phyloP scores from a whole-genome alignment of 2,329 filamentous ascomycete species.

The Stagonosporopsis vannaccii region DNA sequence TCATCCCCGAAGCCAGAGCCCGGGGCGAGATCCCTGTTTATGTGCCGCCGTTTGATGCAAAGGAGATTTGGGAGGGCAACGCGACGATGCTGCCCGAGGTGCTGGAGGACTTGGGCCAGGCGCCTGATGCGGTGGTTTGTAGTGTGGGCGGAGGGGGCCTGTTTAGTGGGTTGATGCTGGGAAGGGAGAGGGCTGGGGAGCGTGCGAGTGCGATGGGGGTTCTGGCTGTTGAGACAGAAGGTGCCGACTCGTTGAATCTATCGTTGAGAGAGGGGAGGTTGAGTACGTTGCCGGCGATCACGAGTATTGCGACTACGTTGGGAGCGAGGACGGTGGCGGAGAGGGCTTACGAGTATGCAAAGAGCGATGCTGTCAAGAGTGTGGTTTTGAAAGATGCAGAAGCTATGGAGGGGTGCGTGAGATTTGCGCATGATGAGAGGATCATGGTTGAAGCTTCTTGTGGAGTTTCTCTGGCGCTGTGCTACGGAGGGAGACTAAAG shows the following conservation, averaged over 20 bases:
- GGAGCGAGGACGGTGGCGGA: conserved; percentile 72
- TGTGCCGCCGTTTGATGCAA: conserved; percentile 72
- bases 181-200: conserved; percentile 16
- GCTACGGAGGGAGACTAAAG: conserved; percentile 68
- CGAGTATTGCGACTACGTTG: conserved; percentile 75
- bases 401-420: conserved; percentile 75
- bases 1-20: conserved; percentile 51
- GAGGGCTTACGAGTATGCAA: conserved; percentile 66
- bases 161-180: conserved; percentile 72
- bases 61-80: conserved; percentile 69
- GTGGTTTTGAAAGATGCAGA: conserved; percentile 74
- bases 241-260: conserved; percentile 73
- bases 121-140: conserved; percentile 74
- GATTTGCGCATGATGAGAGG: conserved; percentile 80
- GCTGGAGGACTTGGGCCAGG: conserved; percentile 43
- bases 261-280: conserved; percentile 63
- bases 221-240: conserved; percentile 75
- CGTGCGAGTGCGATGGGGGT: conserved; percentile 48
- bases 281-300: conserved; percentile 72
- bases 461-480: conserved; percentile 75
- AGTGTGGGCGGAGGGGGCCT: conserved; percentile 80
- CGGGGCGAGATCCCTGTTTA: conserved; percentile 56
- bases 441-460: conserved; percentile 83
- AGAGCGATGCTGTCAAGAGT: conserved; percentile 62
- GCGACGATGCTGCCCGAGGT: conserved; percentile 62